Evolutionary conservation across 208 protist genomes (phyloP).

Genomic region (Crithidia mellificae): DNA sequence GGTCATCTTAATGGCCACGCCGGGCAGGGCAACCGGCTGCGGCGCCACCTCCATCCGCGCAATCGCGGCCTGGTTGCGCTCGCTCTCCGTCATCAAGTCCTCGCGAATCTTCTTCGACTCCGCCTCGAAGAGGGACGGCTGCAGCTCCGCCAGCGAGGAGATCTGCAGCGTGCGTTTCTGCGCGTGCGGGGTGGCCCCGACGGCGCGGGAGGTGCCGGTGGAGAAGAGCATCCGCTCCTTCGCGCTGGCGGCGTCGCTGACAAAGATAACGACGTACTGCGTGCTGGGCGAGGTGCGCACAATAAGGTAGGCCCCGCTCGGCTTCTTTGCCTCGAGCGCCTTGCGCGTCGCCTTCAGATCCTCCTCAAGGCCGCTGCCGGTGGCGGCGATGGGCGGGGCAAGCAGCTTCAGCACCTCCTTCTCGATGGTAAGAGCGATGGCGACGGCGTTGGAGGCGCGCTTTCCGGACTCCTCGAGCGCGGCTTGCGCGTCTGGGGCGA

Average conservation of each 20-base stretch:
- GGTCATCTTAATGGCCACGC: constrained; percentile 49
- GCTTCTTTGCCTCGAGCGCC: constrained; percentile 23
- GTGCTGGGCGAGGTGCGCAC: constrained; percentile 37
- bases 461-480: constrained; percentile 44
- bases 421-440: constrained; percentile 50
- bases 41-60: constrained; percentile 69
- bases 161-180: constrained; percentile 43
- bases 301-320: constrained; percentile 48
- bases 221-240: constrained; percentile 74
- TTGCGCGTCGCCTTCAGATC: constrained; percentile 42
- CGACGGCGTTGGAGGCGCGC: constrained; percentile 28
- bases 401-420: constrained; percentile 57
- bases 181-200: constrained; percentile 24
- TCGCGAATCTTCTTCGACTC: constrained; percentile 32
- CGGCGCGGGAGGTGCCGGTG: constrained; percentile 39
- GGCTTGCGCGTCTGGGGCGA: constrained; percentile 41
- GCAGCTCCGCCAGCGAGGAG: constrained; percentile 37
- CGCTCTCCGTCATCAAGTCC: constrained; percentile 78
- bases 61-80: constrained; percentile 51
- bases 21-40: constrained; percentile 57
- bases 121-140: constrained; percentile 46
- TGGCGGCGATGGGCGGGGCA: constrained; percentile 31
- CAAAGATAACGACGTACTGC: constrained; percentile 54
- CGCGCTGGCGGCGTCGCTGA: constrained; percentile 45
- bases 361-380: constrained; percentile 27